A percentile compares a stretch with the other conserved stretches of the same genome.
Evolutionary conservation across 306 rosid species (phyloP).

Genomic region (Macrotyloma uniflorum): DNA sequence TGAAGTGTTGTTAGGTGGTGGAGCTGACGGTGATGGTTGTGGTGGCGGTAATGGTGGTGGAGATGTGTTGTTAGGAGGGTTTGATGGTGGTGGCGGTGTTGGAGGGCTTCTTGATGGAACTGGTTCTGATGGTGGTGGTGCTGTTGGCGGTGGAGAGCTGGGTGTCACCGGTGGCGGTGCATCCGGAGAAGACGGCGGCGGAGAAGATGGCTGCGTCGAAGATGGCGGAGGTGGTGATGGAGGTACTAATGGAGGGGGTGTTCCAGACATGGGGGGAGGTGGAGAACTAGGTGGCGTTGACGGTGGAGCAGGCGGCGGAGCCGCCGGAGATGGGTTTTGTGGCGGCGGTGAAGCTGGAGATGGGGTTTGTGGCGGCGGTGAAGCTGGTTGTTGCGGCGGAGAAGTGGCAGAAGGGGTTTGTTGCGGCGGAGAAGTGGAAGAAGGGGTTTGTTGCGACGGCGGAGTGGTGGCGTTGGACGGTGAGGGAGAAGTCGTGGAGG

Average conservation of each 20-base stretch:
- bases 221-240: constrained; percentile 25
- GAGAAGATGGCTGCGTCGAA: constrained; percentile 7
- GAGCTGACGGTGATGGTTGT: constrained; percentile 46
- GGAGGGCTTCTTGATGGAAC: constrained; percentile 37
- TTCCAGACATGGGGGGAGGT: constrained; percentile 38
- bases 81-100: constrained; percentile 43
- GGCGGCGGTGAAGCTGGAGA: constrained; percentile 42
- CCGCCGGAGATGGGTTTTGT: constrained; percentile 39
- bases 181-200: constrained; percentile 36
- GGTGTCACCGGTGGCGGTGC: constrained; percentile 40
- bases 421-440: constrained; percentile 21
- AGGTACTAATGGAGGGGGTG: constrained; percentile 4
- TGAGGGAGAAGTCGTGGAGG: constrained; percentile 15
- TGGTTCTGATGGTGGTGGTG: constrained; percentile 28
- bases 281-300: constrained; percentile 36
- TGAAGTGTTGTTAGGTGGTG: constrained; percentile 32
- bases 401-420: background rate
- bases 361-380: background rate
- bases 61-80: constrained; percentile 10
- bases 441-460: background rate
- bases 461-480: constrained; percentile 30
- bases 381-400: constrained; percentile 40
- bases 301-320: constrained; percentile 37
- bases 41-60: constrained; percentile 45
- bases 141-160: constrained; percentile 32